These are phyloP conservation scores for Nitzschia sp. DNA, from an alignment of 108 stramenopile species.

Conservation along the genomic window DNA sequence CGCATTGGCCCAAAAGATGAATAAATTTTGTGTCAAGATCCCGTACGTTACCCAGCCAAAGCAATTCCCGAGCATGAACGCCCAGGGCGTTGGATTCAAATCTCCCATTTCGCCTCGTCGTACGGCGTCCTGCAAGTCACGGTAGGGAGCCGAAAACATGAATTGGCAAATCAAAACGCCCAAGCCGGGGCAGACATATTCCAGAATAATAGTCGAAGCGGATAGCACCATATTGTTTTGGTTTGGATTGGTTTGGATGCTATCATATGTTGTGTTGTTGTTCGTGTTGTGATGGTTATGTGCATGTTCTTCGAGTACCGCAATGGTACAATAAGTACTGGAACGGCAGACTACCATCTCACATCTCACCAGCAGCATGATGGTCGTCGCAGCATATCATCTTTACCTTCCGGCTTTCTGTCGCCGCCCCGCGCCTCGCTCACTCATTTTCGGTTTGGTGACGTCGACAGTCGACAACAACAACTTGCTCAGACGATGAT, in stretches of 20 bases:
- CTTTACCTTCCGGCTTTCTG: too few species aligned
- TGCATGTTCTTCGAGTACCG: too few species aligned
- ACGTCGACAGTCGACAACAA: too few species aligned
- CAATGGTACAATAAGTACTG: too few species aligned
- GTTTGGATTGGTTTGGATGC: not conserved
- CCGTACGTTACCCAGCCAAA: conserved; percentile 73
- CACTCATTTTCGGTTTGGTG: too few species aligned
- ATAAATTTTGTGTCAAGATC: conserved; percentile 62
- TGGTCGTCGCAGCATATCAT: too few species aligned
- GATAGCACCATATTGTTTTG: not conserved
- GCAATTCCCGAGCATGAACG: conserved; percentile 78
- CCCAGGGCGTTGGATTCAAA: conserved; percentile 84
- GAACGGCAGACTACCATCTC: too few species aligned
- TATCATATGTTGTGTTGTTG: too few species aligned
- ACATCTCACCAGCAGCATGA: too few species aligned
- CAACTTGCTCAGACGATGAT: too few species aligned
- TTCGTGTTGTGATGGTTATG: too few species aligned
- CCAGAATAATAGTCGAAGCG: conserved; percentile 7
- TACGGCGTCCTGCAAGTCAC: conserved; percentile 50
- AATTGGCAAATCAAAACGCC: conserved; percentile 56
- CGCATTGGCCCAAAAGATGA: conserved; percentile 67
- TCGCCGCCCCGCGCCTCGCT: too few species aligned
- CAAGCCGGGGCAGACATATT: conserved; percentile 65
- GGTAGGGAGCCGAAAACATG: conserved; percentile 75
- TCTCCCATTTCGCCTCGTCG: conserved; percentile 50